phyloP scores from a whole-genome alignment of 2,329 filamentous ascomycete species.

The Aspergillus awamori region DNA sequence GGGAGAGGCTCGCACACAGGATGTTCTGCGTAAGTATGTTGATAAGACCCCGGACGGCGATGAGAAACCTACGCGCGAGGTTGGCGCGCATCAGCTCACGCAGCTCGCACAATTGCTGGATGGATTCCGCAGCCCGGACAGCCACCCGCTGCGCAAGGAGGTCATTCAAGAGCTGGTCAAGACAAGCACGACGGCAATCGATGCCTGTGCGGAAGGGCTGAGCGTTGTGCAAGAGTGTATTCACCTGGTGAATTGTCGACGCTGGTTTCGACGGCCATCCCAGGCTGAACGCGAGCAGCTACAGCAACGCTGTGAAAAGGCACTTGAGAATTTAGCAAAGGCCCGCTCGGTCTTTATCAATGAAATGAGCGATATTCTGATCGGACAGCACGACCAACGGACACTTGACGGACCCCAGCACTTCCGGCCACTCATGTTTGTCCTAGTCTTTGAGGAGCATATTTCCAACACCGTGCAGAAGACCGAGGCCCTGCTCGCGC shows the following conservation, averaged over 20 bases:
- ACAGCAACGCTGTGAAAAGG: slow-evolving; percentile 22
- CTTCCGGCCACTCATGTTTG: slow-evolving; percentile 46
- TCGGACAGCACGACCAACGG: slow-evolving; percentile 22
- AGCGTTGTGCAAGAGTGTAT: slow-evolving; percentile 30
- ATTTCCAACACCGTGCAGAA: slow-evolving; percentile 30
- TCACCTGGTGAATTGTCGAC: slow-evolving; percentile 32
- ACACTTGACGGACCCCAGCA: slow-evolving; percentile 29
- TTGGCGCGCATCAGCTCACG: slow-evolving; percentile 36
- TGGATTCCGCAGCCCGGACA: slow-evolving; percentile 44
- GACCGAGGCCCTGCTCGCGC: slow-evolving; percentile 35
- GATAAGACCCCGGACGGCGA: slow-evolving; percentile 6
- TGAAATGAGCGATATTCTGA: slow-evolving; percentile 46
- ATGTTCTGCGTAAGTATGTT: slow-evolving; percentile 4
- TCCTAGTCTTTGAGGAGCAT: slow-evolving; percentile 53
- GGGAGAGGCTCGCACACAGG: slow-evolving; percentile 3
- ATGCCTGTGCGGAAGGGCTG: slow-evolving; percentile 31
- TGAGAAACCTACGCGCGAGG: slow-evolving; percentile 26
- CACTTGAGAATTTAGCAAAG: slow-evolving; percentile 30
- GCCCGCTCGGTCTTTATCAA: slow-evolving; percentile 29
- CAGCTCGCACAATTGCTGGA: slow-evolving; percentile 40
- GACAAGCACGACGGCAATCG: slow-evolving; percentile 31
- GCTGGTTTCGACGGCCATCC: slow-evolving; percentile 32
- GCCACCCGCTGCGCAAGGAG: slow-evolving; percentile 34
- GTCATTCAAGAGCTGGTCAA: slow-evolving; percentile 38
- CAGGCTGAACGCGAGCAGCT: slow-evolving; percentile 25